phyloP scores from a whole-genome alignment of 371 early-diverging fungal species.

The Mortierella sp. region DNA sequence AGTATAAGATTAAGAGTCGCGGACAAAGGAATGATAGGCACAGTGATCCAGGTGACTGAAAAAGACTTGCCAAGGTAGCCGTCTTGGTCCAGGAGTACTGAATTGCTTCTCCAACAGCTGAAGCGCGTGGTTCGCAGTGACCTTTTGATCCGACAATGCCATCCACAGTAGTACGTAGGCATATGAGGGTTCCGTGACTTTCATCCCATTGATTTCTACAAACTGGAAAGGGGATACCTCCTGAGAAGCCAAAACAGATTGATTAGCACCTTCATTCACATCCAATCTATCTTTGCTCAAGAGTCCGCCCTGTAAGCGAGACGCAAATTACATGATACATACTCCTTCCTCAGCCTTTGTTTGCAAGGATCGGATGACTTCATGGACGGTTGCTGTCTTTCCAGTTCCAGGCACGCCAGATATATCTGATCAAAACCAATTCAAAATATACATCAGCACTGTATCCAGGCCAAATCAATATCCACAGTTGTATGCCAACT shows the following conservation, averaged over 20 bases:
- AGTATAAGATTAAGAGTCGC: not conserved
- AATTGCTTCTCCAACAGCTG: constrained; percentile 79
- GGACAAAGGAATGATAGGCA: too few species aligned
- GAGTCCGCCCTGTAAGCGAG: not conserved
- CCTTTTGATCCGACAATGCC: constrained; percentile 68
- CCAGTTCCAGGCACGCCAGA: constrained; percentile 99
- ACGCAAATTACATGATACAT: not conserved
- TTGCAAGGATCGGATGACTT: constrained; percentile 83
- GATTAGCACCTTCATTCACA: not conserved
- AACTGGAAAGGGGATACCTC: constrained; percentile 80
- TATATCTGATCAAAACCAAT: constrained; percentile 67
- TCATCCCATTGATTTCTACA: constrained; percentile 97
- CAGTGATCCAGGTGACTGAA: not conserved
- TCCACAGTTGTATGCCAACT: constrained; percentile 5
- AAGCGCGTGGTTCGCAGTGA: constrained; percentile 82
- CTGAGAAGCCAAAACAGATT: constrained; percentile 32
- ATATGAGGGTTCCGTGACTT: constrained; percentile 90
- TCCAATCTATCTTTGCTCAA: too few species aligned
- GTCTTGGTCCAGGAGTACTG: constrained; percentile 59
- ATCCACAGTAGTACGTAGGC: constrained; percentile 89
- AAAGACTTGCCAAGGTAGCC: constrained; percentile 38
- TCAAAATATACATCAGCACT: not conserved
- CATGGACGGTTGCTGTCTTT: constrained; percentile 95
- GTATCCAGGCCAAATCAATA: not conserved
- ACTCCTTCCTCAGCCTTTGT: constrained; percentile 75